Evolutionary conservation across 208 protist species (phyloP).

Genomic region (Kentomonas sorsogonicus): DNA sequence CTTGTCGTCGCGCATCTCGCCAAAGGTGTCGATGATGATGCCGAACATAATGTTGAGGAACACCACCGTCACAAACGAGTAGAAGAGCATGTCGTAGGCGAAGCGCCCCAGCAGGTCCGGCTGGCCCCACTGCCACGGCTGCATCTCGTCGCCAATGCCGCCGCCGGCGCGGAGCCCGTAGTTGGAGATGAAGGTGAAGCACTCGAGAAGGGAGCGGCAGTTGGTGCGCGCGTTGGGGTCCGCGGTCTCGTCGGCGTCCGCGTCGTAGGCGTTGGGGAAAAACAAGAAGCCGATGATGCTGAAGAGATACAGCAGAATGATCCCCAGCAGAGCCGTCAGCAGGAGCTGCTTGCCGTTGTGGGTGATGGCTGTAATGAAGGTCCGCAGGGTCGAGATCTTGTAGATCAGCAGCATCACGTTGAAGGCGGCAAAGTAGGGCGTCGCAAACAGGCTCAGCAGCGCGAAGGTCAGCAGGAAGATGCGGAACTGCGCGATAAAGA

Average conservation of each 20-base stretch:
- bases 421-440: conserved; percentile 71
- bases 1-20: conserved; percentile 83
- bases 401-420: conserved; percentile 71
- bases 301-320: conserved; percentile 81
- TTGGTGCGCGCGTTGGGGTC: conserved; percentile 17
- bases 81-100: conserved; percentile 89
- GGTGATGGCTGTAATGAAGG: conserved; percentile 73
- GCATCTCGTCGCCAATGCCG: conserved; percentile 80
- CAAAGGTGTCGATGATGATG: conserved; percentile 94
- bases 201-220: conserved; percentile 61
- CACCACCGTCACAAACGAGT: conserved; percentile 89
- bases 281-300: conserved; percentile 67
- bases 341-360: conserved; percentile 76
- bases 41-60: conserved; percentile 94
- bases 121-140: conserved; percentile 45
- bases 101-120: conserved; percentile 40
- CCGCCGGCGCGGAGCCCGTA: conserved; percentile 72
- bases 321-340: conserved; percentile 51
- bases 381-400: conserved; percentile 63
- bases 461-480: conserved; percentile 50
- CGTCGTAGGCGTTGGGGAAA: conserved; percentile 49
- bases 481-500: conserved; percentile 52
- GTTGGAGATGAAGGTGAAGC: conserved; percentile 72
- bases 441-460: conserved; percentile 43
- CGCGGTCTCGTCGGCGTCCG: conserved; percentile 20